A percentile compares a stretch with the other conserved stretches of the same genome.
Conservation (phyloP, 1,284 basidiomycete species). For the Trametes polyzona region DNA sequence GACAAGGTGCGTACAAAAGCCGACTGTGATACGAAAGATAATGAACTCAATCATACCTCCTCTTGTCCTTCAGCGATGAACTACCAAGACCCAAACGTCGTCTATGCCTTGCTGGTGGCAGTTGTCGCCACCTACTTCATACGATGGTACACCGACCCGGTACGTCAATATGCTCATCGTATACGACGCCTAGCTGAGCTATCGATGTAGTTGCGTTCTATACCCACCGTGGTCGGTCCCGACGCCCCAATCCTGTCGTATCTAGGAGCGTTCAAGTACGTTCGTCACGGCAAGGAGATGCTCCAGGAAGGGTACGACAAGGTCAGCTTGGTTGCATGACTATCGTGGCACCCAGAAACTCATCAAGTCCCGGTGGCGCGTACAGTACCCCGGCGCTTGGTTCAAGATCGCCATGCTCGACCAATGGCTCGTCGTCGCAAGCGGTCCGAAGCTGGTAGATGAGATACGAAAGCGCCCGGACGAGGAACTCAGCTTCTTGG, state of each 20-base stretch:
- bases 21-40: too few species aligned
- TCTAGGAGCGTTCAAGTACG: constrained; percentile 24
- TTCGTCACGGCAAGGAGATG: constrained; percentile 20
- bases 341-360: not conserved
- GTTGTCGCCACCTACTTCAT: not conserved
- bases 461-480: constrained; percentile 46
- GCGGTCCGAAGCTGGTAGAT: constrained; percentile 39
- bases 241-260: constrained; percentile 32
- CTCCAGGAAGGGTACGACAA: constrained; percentile 31
- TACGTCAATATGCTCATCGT: not conserved
- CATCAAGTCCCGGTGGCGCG: not conserved
- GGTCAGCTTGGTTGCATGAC: not conserved
- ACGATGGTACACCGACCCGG: not conserved
- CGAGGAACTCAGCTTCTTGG: constrained; percentile 41
- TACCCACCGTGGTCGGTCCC: constrained; percentile 36
- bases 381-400: constrained; percentile 38
- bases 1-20: too few species aligned
- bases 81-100: not conserved
- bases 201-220: constrained; percentile 16
- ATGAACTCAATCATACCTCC: too few species aligned
- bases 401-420: constrained; percentile 47
- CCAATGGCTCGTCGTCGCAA: constrained; percentile 46
- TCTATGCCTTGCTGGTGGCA: not conserved
- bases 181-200: not conserved
- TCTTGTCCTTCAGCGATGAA: not conserved